These are phyloP conservation scores for Brassica nigra DNA, from an alignment of 345 rosid species.

Conservation along the genomic window DNA sequence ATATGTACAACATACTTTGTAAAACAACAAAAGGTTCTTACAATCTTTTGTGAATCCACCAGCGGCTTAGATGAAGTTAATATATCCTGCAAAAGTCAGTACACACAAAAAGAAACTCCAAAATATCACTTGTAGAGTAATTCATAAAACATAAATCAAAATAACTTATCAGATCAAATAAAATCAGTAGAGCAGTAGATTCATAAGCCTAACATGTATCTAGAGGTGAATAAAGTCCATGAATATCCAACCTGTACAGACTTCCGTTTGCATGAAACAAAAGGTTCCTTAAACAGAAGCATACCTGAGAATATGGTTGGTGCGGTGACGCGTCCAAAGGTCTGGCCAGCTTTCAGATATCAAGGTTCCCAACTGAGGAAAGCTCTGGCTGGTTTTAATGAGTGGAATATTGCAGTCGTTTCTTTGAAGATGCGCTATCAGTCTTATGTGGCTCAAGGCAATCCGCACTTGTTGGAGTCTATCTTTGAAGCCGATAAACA, in stretches of 20 bases:
- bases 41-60: not conserved
- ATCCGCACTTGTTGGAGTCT: not conserved
- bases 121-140: not conserved
- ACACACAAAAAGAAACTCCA: not conserved
- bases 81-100: not conserved
- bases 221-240: not conserved
- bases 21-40: not conserved
- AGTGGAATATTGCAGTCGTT: not conserved
- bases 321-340: not conserved
- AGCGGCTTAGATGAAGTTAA: not conserved
- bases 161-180: not conserved
- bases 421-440: not conserved
- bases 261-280: not conserved
- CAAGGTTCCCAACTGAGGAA: not conserved
- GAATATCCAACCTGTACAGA: not conserved
- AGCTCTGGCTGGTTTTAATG: not conserved
- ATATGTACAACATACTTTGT: not conserved
- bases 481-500: not conserved
- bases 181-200: not conserved
- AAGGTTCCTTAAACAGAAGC: not conserved
- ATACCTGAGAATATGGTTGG: not conserved
- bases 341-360: not conserved
- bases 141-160: not conserved
- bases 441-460: not conserved
- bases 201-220: not conserved